These are phyloP conservation scores for Rugonectria rugulosa DNA, from an alignment of 2,329 filamentous ascomycete genomes.

Conservation along the genomic window DNA sequence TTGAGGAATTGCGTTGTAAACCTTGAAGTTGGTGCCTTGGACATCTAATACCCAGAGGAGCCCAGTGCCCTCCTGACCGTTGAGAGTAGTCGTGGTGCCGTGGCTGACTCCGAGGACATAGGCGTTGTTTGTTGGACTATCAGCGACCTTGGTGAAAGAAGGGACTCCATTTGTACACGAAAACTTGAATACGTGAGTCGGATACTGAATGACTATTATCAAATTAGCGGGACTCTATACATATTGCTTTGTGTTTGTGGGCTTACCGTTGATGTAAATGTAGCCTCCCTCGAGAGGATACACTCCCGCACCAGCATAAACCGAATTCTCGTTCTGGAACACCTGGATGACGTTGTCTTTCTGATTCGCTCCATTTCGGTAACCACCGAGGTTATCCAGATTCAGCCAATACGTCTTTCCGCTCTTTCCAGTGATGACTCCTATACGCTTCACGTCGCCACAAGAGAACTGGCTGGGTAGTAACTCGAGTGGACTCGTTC, in stretches of 20 bases:
- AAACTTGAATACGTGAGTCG: conserved; percentile 66
- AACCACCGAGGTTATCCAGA: conserved; percentile 50
- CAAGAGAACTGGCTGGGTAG: conserved; percentile 52
- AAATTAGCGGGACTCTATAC: not conserved
- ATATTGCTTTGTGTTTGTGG: fast-evolving
- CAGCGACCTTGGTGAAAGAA: conserved; percentile 61
- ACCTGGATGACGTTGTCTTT: conserved; percentile 54
- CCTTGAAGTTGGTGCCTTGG: conserved; percentile 58
- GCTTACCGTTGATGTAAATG: conserved; percentile 52
- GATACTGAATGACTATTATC: conserved; percentile 55
- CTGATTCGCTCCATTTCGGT: conserved; percentile 45
- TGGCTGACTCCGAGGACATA: conserved; percentile 64
- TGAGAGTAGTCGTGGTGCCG: conserved; percentile 62
- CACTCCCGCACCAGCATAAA: conserved; percentile 56
- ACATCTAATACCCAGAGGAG: conserved; percentile 65
- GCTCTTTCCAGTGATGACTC: conserved; percentile 59
- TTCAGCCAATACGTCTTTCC: conserved; percentile 57
- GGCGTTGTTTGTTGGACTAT: conserved; percentile 57
- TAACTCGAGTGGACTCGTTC: conserved; percentile 54
- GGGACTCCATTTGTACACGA: conserved; percentile 59
- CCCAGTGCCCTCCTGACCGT: conserved; percentile 61
- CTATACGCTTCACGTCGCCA: conserved; percentile 53
- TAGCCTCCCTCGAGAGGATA: conserved; percentile 59
- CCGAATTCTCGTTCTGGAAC: conserved; percentile 53
- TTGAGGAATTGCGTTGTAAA: conserved; percentile 60